Evolutionary conservation across 352 stramenopile genomes (phyloP), one percentile per base, ranked within the genome.

Genomic region (Pythium guiyangense): DNA sequence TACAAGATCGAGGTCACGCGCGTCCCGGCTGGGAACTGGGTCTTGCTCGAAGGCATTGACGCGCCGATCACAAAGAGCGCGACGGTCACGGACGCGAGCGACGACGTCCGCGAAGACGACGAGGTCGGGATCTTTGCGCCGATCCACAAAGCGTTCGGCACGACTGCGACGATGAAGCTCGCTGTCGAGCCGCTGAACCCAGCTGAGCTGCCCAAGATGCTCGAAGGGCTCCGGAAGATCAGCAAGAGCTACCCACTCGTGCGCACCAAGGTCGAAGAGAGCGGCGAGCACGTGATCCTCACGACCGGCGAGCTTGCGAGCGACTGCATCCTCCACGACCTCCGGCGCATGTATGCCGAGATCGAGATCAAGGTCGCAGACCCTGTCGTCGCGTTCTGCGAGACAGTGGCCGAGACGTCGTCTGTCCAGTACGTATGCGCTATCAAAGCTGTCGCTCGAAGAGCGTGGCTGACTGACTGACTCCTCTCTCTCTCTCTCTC

Each of bases 351-450:
- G 68, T 99, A 98, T 74, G 93, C 90, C 6, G 96, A 98, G 66
- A 97, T 99, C 55, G 98, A 99, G 80, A 95, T 99, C 52, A 99
- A 99, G 74, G 97, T 99, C 27, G 92, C 97, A 0, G 97, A 99
- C 77, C 98, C 98, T 12, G 93, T 99, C 10, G 96, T 99, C 20
- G 82, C 93, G 47, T 99, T 99, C 72, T 94, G 94, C 49, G 98
- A 99, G 79, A 99, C 98, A 4, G 97, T 99, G 18, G 81, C 96
- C 0, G 97, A 99, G 73, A 99, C 96, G 6, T 99, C 96, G 11
- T 98, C 88, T 49, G 80, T 99, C 9, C 98, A 99, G 75, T 99
- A 98, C 57, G 77, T 67, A 1, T 22, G 22, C 1, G 22, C 22
- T 22, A 22, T 22, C 22, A 1, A 1, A 22, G 0, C 22, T 22